Percentiles rank a stretch among this genome's conserved stretches.
Evolutionary conservation across 73 alveolate genomes (phyloP).

Genomic region (Paramecium octaurelia): DNA sequence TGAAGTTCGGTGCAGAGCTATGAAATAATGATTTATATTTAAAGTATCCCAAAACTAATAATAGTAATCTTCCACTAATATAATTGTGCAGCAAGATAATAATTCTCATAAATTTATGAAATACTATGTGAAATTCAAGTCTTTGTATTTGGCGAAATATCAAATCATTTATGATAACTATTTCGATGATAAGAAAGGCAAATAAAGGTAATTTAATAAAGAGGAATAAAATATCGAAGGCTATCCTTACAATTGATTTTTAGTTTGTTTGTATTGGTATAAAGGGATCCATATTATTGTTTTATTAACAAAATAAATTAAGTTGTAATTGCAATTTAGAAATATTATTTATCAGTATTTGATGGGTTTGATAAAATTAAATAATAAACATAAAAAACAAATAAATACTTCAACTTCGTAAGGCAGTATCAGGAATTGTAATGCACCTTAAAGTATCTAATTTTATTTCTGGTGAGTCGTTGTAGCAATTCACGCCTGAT

Average conservation of each 20-base stretch:
- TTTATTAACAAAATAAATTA: not conserved
- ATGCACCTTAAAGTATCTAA: not conserved
- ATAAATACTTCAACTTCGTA: not conserved
- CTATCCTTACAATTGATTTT: not conserved
- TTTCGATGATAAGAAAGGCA: not conserved
- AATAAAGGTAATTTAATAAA: not conserved
- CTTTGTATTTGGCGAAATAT: not conserved
- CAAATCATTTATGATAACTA: slow-evolving; percentile 2
- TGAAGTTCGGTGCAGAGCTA: not conserved
- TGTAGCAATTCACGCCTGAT: not conserved
- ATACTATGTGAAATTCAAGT: not conserved
- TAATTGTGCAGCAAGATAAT: not conserved
- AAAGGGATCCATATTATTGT: not conserved
- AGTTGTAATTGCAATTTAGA: not conserved
- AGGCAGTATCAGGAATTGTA: not conserved
- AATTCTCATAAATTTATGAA: not conserved
- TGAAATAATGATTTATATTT: not conserved
- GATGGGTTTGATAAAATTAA: not conserved
- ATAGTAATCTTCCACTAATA: slow-evolving; percentile 15
- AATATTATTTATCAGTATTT: not conserved
- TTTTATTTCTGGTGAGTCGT: not conserved
- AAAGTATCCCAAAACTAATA: not conserved
- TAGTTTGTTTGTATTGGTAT: not conserved
- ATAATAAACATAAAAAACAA: not conserved
- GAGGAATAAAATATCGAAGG: not conserved